phyloP scores from a whole-genome alignment of 225 moss, liverwort and hornwort species.

The Antitrichia curtipendula region DNA sequence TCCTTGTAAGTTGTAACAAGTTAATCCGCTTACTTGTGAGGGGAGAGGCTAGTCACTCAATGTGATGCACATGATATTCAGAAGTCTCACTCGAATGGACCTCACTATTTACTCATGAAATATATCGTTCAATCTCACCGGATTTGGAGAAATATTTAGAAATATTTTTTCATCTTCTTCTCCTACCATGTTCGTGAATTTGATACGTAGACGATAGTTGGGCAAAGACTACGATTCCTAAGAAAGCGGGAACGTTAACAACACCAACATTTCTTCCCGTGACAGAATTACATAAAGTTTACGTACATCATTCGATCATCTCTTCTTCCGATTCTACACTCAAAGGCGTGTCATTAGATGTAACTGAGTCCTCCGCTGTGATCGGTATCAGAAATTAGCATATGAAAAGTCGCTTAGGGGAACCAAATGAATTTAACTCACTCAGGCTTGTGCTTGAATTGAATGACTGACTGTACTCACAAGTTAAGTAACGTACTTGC shows the following conservation, averaged over 20 bases:
- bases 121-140: background rate
- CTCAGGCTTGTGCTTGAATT: background rate
- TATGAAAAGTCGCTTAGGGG: background rate
- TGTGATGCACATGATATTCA: background rate
- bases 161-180: background rate
- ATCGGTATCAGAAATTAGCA: background rate
- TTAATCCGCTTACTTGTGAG: background rate
- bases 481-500: background rate
- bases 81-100: background rate
- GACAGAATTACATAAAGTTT: background rate
- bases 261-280: background rate
- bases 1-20: background rate
- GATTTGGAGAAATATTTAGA: background rate
- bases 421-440: background rate
- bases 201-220: background rate
- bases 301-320: background rate
- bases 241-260: background rate
- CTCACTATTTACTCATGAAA: background rate
- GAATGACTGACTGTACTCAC: background rate
- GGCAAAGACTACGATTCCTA: too few relatives aligned
- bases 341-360: background rate
- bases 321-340: background rate
- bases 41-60: background rate
- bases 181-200: background rate
- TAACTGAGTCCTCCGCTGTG: background rate